Conservation (phyloP, 1,284 basidiomycete species). For the Ceratobasidium sp. region DNA sequence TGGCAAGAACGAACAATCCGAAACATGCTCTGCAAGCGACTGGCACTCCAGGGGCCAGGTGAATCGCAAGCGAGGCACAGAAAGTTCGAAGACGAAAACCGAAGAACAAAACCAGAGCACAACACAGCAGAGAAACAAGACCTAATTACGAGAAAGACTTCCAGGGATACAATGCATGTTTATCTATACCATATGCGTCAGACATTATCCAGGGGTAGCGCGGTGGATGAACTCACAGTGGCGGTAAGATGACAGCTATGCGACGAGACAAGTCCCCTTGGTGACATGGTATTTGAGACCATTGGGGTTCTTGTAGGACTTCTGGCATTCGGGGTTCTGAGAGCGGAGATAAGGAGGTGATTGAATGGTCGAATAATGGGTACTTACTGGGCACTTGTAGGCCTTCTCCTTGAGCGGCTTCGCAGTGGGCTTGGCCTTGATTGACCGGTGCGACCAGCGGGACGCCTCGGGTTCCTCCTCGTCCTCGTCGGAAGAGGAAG, state of each 20-base stretch:
- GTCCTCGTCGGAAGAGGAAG: slow-evolving; percentile 31
- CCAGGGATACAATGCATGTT: slow-evolving; percentile 44
- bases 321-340: slow-evolving; percentile 43
- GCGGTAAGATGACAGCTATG: slow-evolving; percentile 36
- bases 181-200: slow-evolving; percentile 4
- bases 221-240: slow-evolving; percentile 12
- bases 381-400: slow-evolving; percentile 42
- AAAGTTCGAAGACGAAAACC: slow-evolving; percentile 34
- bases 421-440: slow-evolving; percentile 39
- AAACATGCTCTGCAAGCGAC: slow-evolving; percentile 1
- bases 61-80: background rate
- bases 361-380: background rate
- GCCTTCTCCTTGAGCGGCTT: slow-evolving; percentile 44
- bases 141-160: slow-evolving; percentile 41
- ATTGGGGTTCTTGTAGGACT: slow-evolving; percentile 48
- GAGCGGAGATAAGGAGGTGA: background rate
- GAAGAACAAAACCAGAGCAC: slow-evolving; percentile 26
- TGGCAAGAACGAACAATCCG: slow-evolving; percentile 32
- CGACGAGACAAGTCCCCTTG: slow-evolving; percentile 47
- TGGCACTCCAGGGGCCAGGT: slow-evolving; percentile 36
- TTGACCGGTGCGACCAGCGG: slow-evolving; percentile 34
- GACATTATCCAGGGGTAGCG: background rate
- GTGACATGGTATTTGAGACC: slow-evolving; percentile 48
- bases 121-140: slow-evolving; percentile 38
- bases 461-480: slow-evolving; percentile 18